Base-by-base conservation (phyloP, 371 early-diverging fungal species). In the Entomophthora muscae region DNA sequence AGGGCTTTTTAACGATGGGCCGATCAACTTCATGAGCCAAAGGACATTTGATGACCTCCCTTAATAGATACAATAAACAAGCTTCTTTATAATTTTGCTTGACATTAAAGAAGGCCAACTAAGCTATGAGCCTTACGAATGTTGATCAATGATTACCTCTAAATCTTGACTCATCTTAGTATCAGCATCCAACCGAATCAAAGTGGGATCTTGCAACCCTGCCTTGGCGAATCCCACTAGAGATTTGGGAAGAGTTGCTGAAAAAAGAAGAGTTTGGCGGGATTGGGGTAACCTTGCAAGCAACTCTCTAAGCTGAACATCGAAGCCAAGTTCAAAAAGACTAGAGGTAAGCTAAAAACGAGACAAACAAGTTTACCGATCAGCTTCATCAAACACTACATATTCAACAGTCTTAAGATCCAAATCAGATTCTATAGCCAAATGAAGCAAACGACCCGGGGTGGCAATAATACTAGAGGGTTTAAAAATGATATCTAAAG, bases 341-440 rank as follows among this genome's bases (percentile, higher is more conserved):
- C 83, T 79, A 67, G 22, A 0, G 28, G 21, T n/a, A 57, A 32
- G 24, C 2, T 29, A 58, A 30, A 13, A 22, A 52, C 30, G 21
- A 17, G 24, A 31, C 0, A 53, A 32, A n/a, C 1, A 2, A 28
- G 56, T 67, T 60, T 71, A 83, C 78, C 96, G 83, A 83, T 96
- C 99, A 2, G 98, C 97, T 73, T 99, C 99, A 74, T 99, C 99
- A 78, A 98, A 92, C 0, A 98, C 97, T 65, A 99, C 79, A 67
- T 92, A 95, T 73, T 95, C 90, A 42, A 98, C 83, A 2, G 87
- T 84, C 64, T 83, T 79, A 57, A 96, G 67, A 67, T 88, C 90
- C 63, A 93, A 69, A 56, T 88, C 86, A 84, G 91, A 94, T 74
- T 97, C 98, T 1, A 93, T 85, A n/a, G 91, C 78, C 74, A 98